These are phyloP conservation scores for Schizochytrium sp. DNA, from an alignment of 108 stramenopile genomes.

Conservation along the genomic window DNA sequence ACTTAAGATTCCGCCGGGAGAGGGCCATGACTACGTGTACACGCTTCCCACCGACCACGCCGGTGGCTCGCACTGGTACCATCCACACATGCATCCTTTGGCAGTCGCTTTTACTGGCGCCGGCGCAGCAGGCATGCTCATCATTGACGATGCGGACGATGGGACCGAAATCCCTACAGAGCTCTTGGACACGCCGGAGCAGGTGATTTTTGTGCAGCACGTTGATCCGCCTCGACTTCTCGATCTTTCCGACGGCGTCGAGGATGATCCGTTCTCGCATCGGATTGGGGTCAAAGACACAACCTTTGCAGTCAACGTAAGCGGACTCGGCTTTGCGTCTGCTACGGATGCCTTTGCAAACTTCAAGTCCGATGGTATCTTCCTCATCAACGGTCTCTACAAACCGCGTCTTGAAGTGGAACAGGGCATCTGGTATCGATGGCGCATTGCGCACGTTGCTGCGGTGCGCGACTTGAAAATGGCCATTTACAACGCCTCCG, in stretches of 20 bases:
- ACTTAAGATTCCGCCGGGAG: neutral
- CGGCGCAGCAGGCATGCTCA: conserved; percentile 6
- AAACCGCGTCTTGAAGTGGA: neutral
- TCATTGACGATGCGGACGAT: neutral
- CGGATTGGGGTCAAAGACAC: neutral
- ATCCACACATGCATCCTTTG: conserved; percentile 2
- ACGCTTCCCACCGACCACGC: neutral
- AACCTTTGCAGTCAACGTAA: neutral
- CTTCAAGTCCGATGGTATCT: neutral
- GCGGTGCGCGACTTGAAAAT: neutral
- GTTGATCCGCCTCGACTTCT: neutral
- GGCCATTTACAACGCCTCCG: neutral
- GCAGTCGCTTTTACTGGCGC: neutral
- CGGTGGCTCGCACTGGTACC: conserved; percentile 13
- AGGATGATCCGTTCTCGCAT: neutral
- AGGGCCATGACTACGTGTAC: neutral
- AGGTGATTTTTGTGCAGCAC: neutral
- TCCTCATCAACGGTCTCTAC: neutral
- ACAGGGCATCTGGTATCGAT: neutral
- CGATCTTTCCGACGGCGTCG: neutral
- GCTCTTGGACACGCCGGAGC: neutral
- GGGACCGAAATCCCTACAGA: neutral
- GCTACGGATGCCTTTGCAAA: neutral
- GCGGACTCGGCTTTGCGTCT: neutral
- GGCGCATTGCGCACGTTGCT: neutral